phyloP scores from a whole-genome alignment of 371 early-diverging fungal species.

The Apophysomyces elegans region DNA sequence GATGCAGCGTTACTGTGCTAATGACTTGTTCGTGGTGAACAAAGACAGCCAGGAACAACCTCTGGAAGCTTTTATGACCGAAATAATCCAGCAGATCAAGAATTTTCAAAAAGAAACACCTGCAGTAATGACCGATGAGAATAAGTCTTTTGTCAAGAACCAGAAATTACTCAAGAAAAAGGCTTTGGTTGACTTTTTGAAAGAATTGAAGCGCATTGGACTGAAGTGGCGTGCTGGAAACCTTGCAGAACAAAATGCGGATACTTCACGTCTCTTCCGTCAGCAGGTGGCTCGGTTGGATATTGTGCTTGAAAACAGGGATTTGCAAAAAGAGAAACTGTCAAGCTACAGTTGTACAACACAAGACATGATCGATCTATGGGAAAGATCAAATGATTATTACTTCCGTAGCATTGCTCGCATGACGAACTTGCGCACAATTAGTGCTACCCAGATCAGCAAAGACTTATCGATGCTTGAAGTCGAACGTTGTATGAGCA shows the following conservation, averaged over 20 bases:
- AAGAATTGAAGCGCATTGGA: constrained; percentile 81
- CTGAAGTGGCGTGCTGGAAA: constrained; percentile 67
- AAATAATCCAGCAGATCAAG: constrained; percentile 57
- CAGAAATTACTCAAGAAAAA: constrained; percentile 86
- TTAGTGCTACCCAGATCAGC: constrained; percentile 58
- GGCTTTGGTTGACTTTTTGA: constrained; percentile 86
- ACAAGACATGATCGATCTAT: constrained; percentile 45
- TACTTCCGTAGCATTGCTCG: constrained; percentile 75
- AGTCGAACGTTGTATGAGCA: constrained; percentile 72
- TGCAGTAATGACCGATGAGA: constrained; percentile 65
- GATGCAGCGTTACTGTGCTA: constrained; percentile 37
- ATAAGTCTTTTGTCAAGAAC: constrained; percentile 70
- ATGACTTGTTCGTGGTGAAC: constrained; percentile 36
- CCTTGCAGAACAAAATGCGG: constrained; percentile 44
- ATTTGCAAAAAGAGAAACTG: constrained; percentile 31
- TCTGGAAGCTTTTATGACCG: constrained; percentile 52
- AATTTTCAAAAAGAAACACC: constrained; percentile 71
- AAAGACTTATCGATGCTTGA: constrained; percentile 76
- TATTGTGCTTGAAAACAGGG: constrained; percentile 26
- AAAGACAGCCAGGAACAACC: constrained; percentile 29
- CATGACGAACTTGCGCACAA: constrained; percentile 65
- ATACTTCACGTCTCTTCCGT: constrained; percentile 40
- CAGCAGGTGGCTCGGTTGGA: constrained; percentile 40
- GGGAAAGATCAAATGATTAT: constrained; percentile 72
- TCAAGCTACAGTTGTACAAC: constrained; percentile 30